Base-by-base conservation (phyloP, 140 eudicot species). In the Senecio squalidus region DNA sequence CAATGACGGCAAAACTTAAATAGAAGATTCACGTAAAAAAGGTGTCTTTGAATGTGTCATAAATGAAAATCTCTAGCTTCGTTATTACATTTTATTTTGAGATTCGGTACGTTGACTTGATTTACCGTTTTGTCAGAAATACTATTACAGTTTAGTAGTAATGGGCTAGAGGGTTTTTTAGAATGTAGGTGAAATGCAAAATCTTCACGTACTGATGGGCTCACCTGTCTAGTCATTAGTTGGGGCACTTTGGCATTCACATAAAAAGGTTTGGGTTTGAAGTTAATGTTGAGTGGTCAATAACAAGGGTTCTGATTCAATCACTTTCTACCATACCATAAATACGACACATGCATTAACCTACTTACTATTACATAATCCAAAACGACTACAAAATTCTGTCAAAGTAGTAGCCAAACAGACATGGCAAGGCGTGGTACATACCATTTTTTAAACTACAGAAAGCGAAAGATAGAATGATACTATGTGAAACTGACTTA, bases 191-290 rank as follows among this genome's bases (percentile, higher is more conserved):
- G 26, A 16, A 20, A 65, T 36, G 43, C 31, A 31, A 53, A 27
- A 2, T 4, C 4, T n/a, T 27, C 26, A 25, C 6, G 21, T 54
- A 66, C 18, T 53, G 40, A 28, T 14, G 63, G 4, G 16, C 20
- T 54, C 39, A 8, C 34, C 39, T 27, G 34, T 54, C 5, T 22
- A 27, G 61, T 54, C 28, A 39, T 54, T 18, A 28, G 44, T 29
- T 27, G 63, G 53, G 53, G 72, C 55, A 41, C 21, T 40, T 51
- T 18, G 17, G 43, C 43, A 39, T 16, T 65, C 62, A 65, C 39
- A 25, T 65, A 39, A 3, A 6, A n/a, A n/a, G n/a, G n/a, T n/a
- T n/a, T n/a, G n/a, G n/a, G n/a, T n/a, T n/a, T n/a, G n/a, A n/a
- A n/a, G n/a, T n/a, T n/a, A n/a, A n/a, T n/a, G n/a, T n/a, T n/a